Conservation (phyloP, 2,329 filamentous ascomycete species). For the Scolecobasidium constrictum region DNA sequence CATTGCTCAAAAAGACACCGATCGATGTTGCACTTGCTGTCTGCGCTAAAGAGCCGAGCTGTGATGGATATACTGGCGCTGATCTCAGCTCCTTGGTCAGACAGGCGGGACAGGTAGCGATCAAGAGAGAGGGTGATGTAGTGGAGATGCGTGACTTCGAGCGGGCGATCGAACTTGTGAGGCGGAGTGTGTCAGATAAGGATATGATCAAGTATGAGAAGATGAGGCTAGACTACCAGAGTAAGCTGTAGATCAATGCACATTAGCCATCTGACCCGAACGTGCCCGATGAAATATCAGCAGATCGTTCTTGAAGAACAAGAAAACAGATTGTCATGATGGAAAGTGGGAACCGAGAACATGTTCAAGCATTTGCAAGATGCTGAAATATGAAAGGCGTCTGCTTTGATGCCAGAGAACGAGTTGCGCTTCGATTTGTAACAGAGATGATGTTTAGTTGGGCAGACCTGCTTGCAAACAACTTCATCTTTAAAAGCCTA, state of each 20-base stretch:
- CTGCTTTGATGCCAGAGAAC: too few species aligned
- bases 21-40: conserved; percentile 45
- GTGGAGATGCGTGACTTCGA: conserved; percentile 39
- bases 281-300: too few species aligned
- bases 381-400: too few species aligned
- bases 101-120: conserved; percentile 47
- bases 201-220: conserved; percentile 47
- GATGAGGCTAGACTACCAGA: conserved; percentile 36
- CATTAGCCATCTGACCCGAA: too few species aligned
- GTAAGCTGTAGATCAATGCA: conserved; percentile 5
- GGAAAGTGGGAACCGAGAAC: too few species aligned
- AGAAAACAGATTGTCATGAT: too few species aligned
- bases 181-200: conserved; percentile 44
- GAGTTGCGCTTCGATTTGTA: too few species aligned
- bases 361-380: too few species aligned
- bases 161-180: conserved; percentile 29
- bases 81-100: conserved; percentile 50
- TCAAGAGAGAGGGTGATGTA: conserved; percentile 33
- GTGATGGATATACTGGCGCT: conserved; percentile 66
- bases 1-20: conserved; percentile 45
- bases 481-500: too few species aligned
- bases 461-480: too few species aligned
- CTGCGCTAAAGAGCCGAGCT: conserved; percentile 55
- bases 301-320: too few species aligned
- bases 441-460: too few species aligned